phyloP scores from a whole-genome alignment of 768 basidiomycete species.

The Kwoniella bestiolae region DNA sequence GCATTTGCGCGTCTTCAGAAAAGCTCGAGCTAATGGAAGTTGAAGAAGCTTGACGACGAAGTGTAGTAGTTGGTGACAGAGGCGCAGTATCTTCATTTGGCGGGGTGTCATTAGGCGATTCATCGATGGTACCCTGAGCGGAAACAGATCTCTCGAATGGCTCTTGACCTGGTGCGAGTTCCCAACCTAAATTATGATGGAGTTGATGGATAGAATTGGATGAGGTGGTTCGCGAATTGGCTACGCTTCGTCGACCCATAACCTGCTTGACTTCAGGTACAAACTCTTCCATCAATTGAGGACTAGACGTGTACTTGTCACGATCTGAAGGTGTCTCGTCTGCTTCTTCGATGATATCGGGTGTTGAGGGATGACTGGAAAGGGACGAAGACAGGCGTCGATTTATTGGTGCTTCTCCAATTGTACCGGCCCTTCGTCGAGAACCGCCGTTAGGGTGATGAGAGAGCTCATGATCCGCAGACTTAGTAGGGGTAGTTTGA shows the following conservation, averaged over 20 bases:
- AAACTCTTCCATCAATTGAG: neutral
- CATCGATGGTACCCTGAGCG: slow-evolving; percentile 15
- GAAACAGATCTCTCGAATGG: slow-evolving; percentile 5
- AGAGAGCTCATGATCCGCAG: neutral
- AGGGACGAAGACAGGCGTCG: slow-evolving; percentile 19
- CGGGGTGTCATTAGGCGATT: slow-evolving; percentile 1
- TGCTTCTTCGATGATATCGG: slow-evolving; percentile 25
- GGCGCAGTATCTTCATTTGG: neutral
- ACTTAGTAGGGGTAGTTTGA: slow-evolving; percentile 5
- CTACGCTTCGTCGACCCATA: slow-evolving; percentile 24
- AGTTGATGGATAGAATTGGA: slow-evolving; percentile 17
- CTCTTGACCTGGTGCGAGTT: slow-evolving; percentile 2
- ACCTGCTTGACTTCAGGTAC: slow-evolving; percentile 21
- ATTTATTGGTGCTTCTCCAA: slow-evolving; percentile 6
- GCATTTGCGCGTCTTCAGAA: neutral
- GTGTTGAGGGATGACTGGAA: slow-evolving; percentile 9
- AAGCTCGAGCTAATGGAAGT: slow-evolving; percentile 27
- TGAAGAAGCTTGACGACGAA: slow-evolving; percentile 8
- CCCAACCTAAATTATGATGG: slow-evolving; percentile 7
- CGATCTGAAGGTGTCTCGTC: slow-evolving; percentile 22
- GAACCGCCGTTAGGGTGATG: neutral
- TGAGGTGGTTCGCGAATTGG: slow-evolving; percentile 24
- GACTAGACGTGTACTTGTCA: slow-evolving; percentile 1
- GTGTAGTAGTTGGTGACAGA: slow-evolving; percentile 15
- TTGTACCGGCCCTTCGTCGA: slow-evolving; percentile 20